Evolutionary conservation across 768 basidiomycete species (phyloP), one percentile per base, ranked within the genome.

Genomic region (Artomyces pyxidatus): DNA sequence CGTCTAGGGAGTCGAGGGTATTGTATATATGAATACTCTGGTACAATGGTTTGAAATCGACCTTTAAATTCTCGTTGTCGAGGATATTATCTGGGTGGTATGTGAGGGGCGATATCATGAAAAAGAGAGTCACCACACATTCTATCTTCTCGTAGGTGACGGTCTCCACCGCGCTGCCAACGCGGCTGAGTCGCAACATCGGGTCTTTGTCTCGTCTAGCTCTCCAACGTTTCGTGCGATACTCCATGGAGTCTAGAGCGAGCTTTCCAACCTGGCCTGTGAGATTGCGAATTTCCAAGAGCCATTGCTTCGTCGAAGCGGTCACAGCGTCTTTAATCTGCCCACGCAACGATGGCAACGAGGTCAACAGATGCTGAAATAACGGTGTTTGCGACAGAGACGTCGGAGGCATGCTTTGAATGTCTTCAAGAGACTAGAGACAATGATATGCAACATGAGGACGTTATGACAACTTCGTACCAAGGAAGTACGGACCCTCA

Each of bases 1-100:
- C 93, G 37, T 88, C 85, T 30, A 94, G 74, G n/a, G 85, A 83
- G 61, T 94, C 90, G 19, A 99, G 73, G 5, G 92, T 81, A 49
- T 86, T 81, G 65, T 98, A 95, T 52, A 97, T 97, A 59, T 96
- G 96, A 45, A 99, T 93, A 64, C 92, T 95, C 67, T 97, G 90
- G 58, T 91, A 95, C 11, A 99, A 67, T 11, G 95, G 94, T 58
- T 85, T 87, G 71, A 99, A 98, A 65, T 97, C 91, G 41, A 99
- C 88, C 42, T 76, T 75, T 26, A 96, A 72, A 54, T 83, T 76
- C 48, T 95, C 90, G 61, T 92, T 94, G 56, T 95, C 83, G n/a
- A 98, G 72, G 3, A 94, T 84, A 64, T 94, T 84, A 64, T 85
- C 94, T 97, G 58, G 21, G 47, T 16, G 29, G 39, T 16, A 30